Evolutionary conservation across 305 asterid genomes (phyloP), one percentile per base, ranked within the genome.

Genomic region (Rubia tinctorum): DNA sequence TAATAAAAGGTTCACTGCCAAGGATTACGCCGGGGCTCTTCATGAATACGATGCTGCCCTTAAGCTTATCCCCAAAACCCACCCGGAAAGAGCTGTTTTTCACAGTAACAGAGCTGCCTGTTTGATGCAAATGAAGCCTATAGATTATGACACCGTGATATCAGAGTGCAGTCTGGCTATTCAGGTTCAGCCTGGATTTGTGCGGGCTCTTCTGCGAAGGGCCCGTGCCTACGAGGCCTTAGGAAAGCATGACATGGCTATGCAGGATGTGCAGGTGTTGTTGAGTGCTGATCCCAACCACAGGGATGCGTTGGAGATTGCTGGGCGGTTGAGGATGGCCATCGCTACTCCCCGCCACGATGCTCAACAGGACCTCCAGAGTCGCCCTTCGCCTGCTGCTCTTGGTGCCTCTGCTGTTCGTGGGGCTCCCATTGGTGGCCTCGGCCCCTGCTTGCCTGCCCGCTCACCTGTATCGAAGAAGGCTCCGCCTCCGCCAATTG

Each of bases 331-430:
- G 88, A 85, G 94, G 83, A 74, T 78, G 80, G 92, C 85, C 0
- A 72, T 90, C 43, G 94, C 89, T 47, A 93, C 89, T 44, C 89
- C 92, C 18, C 88, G 92, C 17, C 96, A 80, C 65, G 97, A 93
- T 80, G 88, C 92, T 65, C 98, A 88, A 72, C 96, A 85, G 86
- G 99, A 95, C 70, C 97, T 90, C 66, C 99, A 89, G 76, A 95
- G 99, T 83, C 94, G 96, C 51, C 99, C 99, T 8, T 95, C 99
- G 5, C 99, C 98, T 25, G 99, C 99, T 11, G 99, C 99, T 14
- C 93, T 95, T 64, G 99, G 99, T 55, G 99, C 99, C 30, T 95
- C 99, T 76, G 99, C 99, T 0, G 90, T 93, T 53, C 94, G 97
- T 14, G 97, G 97, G 73, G 97, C 97, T 20, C 96, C 99, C 8